Base-by-base conservation (phyloP, 176 grass and related monocot genomes). In the sorghum (Sorghum bicolor) region DNA sequence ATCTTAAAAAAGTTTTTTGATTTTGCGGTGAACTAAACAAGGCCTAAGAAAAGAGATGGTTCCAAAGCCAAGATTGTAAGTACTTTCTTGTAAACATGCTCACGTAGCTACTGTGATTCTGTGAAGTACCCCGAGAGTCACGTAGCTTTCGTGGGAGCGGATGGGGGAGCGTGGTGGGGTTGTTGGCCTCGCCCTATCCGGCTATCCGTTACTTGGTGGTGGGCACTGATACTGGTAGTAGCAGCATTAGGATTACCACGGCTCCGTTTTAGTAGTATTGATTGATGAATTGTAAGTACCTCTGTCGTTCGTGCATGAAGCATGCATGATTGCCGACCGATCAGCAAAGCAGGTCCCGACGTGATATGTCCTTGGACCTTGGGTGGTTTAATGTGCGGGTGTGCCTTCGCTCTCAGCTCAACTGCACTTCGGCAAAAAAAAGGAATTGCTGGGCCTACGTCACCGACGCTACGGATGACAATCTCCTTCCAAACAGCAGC, bases 401-500 rank as follows among this genome's bases (percentile, higher is more conserved):
- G 62, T 5, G 28, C 41, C 70, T 72, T 83, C 74, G 17, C 67
- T 88, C 41, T 88, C 86, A 50, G 2, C 57, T 88, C 86, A 39
- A 7, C 20, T 11, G 73, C 32, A 58, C 30, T 17, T 10, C 9
- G 47, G 5, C n/a, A n/a, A n/a, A n/a, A n/a, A 67, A 67, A 69
- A 22, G 22, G 37, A 25, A 14, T 14, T 61, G 57, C 8, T 76
- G 15, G 52, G 36, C 57, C 47, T 44, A 47, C 24, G 20, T 12
- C 80, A 32, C 67, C 36, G 40, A 70, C 58, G 60, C 58, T 24
- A n/a, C 2, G 53, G 53, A 6, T 57, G n/a, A 3, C 8, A 28
- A 28, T 28, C 58, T 28, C 58, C 10, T 62, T 62, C 58, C 60
- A 14, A 14, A 63, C 4, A 6, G 60, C 60, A 63, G 29, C 60